Conservation (phyloP, 2,329 filamentous ascomycete species). For the Xylariomycetidae sp. region DNA sequence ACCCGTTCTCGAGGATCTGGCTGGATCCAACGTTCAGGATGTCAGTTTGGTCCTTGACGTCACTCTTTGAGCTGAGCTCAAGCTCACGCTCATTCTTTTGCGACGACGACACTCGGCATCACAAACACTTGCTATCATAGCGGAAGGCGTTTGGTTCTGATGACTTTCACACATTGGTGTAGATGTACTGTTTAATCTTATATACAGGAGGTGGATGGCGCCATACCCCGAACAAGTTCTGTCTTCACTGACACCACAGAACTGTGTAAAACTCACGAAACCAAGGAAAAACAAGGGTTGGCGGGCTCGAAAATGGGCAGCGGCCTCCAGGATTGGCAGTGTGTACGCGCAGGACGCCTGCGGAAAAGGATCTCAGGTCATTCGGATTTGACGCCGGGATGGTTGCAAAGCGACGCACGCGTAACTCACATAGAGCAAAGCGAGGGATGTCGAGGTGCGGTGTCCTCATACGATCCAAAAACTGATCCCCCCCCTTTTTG, state of each 20-base stretch:
- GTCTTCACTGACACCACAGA: constrained; percentile 6
- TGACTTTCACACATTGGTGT: constrained; percentile 42
- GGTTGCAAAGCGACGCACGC: constrained; percentile 6
- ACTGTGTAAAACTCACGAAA: constrained; percentile 9
- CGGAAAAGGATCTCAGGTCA: too few relatives aligned
- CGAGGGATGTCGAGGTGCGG: constrained; percentile 8
- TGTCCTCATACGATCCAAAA: constrained; percentile 7
- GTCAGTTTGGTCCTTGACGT: constrained; percentile 98
- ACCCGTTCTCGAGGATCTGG: constrained; percentile 94
- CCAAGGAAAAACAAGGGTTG: too few relatives aligned
- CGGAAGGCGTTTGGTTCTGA: constrained; percentile 48
- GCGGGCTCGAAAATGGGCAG: too few relatives aligned
- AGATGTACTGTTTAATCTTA: constrained; percentile 48
- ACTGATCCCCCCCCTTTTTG: constrained; percentile 8
- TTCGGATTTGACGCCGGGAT: too few relatives aligned
- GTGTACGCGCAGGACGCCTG: too few relatives aligned
- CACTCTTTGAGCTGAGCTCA: constrained; percentile 56
- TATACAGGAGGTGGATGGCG: constrained; percentile 30
- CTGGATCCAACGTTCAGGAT: constrained; percentile 80
- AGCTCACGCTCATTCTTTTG: constrained; percentile 23
- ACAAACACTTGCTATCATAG: constrained; percentile 38
- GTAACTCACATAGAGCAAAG: constrained; percentile 14
- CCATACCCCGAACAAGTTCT: constrained; percentile 7
- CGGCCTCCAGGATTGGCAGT: too few relatives aligned
- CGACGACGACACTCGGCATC: constrained; percentile 17